Percentiles rank a stretch among this genome's conserved stretches.
Evolutionary conservation across 148 eudicot species (phyloP).

Genomic region (Chenopodium suecicum): DNA sequence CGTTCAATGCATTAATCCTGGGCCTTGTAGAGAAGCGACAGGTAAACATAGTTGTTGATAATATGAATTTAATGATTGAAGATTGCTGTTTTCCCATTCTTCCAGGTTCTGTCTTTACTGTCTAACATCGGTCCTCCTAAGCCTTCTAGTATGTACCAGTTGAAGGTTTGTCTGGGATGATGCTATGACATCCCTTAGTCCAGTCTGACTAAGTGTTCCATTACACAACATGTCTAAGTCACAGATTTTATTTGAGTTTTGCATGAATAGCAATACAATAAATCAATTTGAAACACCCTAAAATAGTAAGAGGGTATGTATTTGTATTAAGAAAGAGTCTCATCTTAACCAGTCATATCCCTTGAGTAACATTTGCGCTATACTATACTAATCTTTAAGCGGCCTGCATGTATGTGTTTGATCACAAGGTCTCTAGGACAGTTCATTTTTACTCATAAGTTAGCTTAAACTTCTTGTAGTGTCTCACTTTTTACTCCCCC

Average conservation of each 20-base stretch:
- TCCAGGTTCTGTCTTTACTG: background rate
- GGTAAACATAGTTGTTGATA: conserved; percentile 40
- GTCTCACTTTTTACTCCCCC: too few species aligned
- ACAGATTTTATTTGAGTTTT: background rate
- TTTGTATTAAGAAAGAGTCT: background rate
- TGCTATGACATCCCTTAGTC: too few species aligned
- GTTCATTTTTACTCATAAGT: too few species aligned
- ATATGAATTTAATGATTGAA: conserved; percentile 6
- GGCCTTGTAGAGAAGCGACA: conserved; percentile 92
- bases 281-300: background rate
- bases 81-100: background rate
- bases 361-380: too few species aligned
- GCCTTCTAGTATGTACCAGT: background rate
- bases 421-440: too few species aligned
- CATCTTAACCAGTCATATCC: background rate
- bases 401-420: too few species aligned
- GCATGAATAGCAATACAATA: background rate
- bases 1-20: conserved; percentile 72
- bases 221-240: too few species aligned
- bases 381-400: too few species aligned
- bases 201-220: too few species aligned
- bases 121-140: background rate
- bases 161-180: too few species aligned
- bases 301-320: background rate
- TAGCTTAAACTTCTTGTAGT: too few species aligned